A percentile compares a stretch with the other conserved stretches of the same genome.
Evolutionary conservation across 371 early-diverging fungal genomes (phyloP).

Genomic region (Fennellomyces sp.): DNA sequence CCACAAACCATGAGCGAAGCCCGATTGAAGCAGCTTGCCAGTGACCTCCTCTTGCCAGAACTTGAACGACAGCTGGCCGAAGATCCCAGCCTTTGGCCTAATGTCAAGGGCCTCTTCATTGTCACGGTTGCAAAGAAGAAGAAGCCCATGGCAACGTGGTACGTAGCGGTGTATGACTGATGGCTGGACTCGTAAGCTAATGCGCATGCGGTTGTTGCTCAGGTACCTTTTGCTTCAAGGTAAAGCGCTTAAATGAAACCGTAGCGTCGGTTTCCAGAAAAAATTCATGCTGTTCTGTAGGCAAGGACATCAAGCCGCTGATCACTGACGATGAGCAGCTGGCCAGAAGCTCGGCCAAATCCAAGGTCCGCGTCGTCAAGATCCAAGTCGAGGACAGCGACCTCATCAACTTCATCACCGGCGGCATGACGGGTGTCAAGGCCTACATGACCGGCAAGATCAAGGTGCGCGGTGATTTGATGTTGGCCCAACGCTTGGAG

Average conservation of each 20-base stretch:
- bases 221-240: conserved; percentile 49
- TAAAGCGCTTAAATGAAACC: neutral
- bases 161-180: too few relatives aligned
- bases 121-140: conserved; percentile 39
- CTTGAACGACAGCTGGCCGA: conserved; percentile 42
- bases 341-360: conserved; percentile 17
- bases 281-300: conserved; percentile 9
- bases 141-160: conserved; percentile 43
- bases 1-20: neutral
- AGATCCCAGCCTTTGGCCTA: conserved; percentile 45
- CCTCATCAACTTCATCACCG: conserved; percentile 45
- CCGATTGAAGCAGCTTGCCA: conserved; percentile 14
- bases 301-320: conserved; percentile 32
- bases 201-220: too few relatives aligned
- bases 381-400: conserved; percentile 41
- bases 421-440: conserved; percentile 49
- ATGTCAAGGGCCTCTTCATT: conserved; percentile 46
- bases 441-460: conserved; percentile 48
- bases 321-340: conserved; percentile 30
- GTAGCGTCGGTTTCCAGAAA: neutral
- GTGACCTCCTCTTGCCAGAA: conserved; percentile 43
- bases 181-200: too few relatives aligned
- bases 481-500: conserved; percentile 47
- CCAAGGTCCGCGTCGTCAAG: conserved; percentile 32
- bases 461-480: conserved; percentile 49